Percentiles rank a stretch among this genome's conserved stretches.
Evolutionary conservation across 192 early-diverging fungal genomes (phyloP).

Genomic region (Pilobolus umbonatus): DNA sequence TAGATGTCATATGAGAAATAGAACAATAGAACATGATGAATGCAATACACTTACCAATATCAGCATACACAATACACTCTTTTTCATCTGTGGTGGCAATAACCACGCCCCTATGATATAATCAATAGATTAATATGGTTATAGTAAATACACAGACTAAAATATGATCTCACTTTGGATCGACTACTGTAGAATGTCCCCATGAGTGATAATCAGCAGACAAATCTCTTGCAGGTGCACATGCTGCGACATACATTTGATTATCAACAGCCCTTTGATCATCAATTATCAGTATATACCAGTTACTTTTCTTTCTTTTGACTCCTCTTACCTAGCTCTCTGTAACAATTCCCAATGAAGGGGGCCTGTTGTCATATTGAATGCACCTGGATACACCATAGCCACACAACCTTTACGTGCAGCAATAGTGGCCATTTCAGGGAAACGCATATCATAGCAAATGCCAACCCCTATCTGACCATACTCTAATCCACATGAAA

Average conservation of each 20-base stretch:
- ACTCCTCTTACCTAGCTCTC: slow-evolving; percentile 45
- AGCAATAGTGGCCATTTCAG: slow-evolving; percentile 93
- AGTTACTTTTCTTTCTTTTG: not conserved
- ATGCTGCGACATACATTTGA: slow-evolving; percentile 91
- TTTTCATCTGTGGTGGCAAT: slow-evolving; percentile 69
- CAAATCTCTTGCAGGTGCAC: slow-evolving; percentile 88
- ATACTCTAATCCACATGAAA: slow-evolving; percentile 48
- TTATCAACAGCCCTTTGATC: slow-evolving; percentile 79
- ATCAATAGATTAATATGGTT: not conserved
- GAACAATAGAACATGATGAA: no score
- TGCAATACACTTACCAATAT: slow-evolving; percentile 57
- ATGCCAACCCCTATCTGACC: slow-evolving; percentile 91
- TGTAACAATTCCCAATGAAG: slow-evolving; percentile 92
- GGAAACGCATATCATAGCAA: slow-evolving; percentile 97
- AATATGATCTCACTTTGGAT: slow-evolving; percentile 51
- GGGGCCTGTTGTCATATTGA: slow-evolving; percentile 95
- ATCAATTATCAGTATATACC: not conserved
- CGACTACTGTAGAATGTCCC: slow-evolving; percentile 90
- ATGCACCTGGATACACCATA: slow-evolving; percentile 97
- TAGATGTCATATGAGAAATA: no score
- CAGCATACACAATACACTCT: slow-evolving; percentile 78
- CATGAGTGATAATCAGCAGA: slow-evolving; percentile 79
- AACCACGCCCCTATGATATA: slow-evolving; percentile 49
- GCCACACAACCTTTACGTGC: slow-evolving; percentile 79
- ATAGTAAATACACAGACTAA: slow-evolving; percentile 3